Evolutionary conservation across 768 basidiomycete species (phyloP), one percentile per base, ranked within the genome.

Genomic region (Terana coerulea): DNA sequence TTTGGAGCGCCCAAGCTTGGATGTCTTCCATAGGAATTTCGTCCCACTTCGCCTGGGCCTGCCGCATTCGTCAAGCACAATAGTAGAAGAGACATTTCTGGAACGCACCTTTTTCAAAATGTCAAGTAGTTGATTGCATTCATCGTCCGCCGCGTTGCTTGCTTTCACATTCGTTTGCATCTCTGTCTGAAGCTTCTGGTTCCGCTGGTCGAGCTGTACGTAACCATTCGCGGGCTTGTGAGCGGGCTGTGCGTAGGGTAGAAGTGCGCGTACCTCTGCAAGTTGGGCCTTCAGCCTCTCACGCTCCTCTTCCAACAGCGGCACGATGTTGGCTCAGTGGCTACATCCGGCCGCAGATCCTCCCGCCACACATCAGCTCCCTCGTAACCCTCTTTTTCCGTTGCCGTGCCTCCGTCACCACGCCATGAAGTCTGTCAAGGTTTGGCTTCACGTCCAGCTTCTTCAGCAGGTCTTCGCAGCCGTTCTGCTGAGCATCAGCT

Each of bases 371-470:
- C 59, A 61, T 89, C 85, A 12, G 74, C 76, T 0, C 72, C 72
- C 11, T 65, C 57, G n/a, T 53, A 61, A 3, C 65, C 75, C 6
- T 75, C 73, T 40, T 72, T 30, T 73, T 75, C 47, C 83, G 80
- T 21, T 76, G 61, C 63, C 83, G 56, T 0, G 87, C 88, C 28
- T 88, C 87, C 10, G 73, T 79, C 1, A 91, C 80, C 12, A 88
- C 77, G 10, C 74, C 73, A 54, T 91, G 87, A 11, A 91, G 72
- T 3, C 73, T 74, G 63, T 91, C 88, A 28, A 91, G 77, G 56
- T 80, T 84, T 39, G 84, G 81, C 56, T 80, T 79, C 1, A 86
- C 81, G 45, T 79, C 73, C 59, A 86, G 84, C 49, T 84, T 77
- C 26, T 73, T 78, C 64, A 89, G 84, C n/a, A 91, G 55, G 31